phyloP scores from a whole-genome alignment of 129 eudicot genomes.

The Ambrosia trifida region DNA sequence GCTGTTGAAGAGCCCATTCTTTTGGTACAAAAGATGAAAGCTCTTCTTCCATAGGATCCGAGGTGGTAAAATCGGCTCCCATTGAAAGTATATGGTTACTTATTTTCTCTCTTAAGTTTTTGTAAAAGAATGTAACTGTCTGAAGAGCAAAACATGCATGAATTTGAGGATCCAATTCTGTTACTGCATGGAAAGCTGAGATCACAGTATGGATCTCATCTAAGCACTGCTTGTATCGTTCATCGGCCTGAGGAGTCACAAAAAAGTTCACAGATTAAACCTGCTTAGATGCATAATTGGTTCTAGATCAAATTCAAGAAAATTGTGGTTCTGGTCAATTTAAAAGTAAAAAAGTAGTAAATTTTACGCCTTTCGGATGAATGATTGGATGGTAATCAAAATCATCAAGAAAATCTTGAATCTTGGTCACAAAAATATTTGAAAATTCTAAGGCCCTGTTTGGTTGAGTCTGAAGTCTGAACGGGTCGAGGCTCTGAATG shows the following conservation, averaged over 20 bases:
- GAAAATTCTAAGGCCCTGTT: not conserved
- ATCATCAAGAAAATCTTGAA: conserved; percentile 6
- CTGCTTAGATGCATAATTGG: conserved; percentile 8
- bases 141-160: conserved; percentile 84
- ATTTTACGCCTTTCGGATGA: not conserved
- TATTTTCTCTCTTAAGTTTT: conserved; percentile 69
- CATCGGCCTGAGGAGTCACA: conserved; percentile 68
- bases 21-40: conserved; percentile 61
- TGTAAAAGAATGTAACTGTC: conserved; percentile 69
- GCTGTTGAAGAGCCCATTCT: conserved; percentile 96
- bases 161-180: conserved; percentile 82
- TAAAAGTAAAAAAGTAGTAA: not conserved
- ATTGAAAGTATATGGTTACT: conserved; percentile 71
- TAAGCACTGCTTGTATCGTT: conserved; percentile 71
- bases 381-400: conserved; percentile 5
- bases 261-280: not conserved
- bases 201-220: conserved; percentile 86
- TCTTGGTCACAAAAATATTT: not conserved
- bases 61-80: conserved; percentile 44
- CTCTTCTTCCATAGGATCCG: conserved; percentile 41
- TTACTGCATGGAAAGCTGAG: conserved; percentile 89
- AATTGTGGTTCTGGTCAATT: conserved; percentile 9
- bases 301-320: not conserved
- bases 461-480: no score
- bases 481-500: no score